phyloP scores from a whole-genome alignment of 352 stramenopile genomes.

The Globisporangium carolinianum region DNA sequence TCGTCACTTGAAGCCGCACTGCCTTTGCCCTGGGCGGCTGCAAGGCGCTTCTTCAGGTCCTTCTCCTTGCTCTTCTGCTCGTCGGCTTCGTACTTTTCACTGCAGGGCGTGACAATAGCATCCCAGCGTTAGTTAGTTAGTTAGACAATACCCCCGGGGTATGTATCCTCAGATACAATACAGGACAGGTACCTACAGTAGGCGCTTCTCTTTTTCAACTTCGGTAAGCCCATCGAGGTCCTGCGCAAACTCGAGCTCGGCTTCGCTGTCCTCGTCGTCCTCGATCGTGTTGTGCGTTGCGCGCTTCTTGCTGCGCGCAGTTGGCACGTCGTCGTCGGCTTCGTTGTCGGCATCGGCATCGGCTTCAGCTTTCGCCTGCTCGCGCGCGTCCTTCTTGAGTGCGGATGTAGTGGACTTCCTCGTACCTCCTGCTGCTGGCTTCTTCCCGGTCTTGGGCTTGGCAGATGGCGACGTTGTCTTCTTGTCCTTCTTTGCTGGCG shows the following conservation, averaged over 20 bases:
- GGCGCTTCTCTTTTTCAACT: conserved; percentile 82
- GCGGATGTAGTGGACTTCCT: background rate
- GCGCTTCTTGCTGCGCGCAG: conserved; percentile 27
- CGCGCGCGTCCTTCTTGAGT: conserved; percentile 26
- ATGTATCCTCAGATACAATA: no score
- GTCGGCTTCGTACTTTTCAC: conserved; percentile 80
- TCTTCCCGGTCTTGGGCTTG: conserved; percentile 29
- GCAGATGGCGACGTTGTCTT: conserved; percentile 13
- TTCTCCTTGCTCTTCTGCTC: conserved; percentile 80
- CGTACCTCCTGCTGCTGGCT: conserved; percentile 15
- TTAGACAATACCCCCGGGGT: no score
- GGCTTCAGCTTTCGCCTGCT: conserved; percentile 36
- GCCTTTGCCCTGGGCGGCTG: conserved; percentile 42
- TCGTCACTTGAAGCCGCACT: conserved; percentile 26
- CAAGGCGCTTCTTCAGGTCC: conserved; percentile 74
- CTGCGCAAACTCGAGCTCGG: conserved; percentile 41
- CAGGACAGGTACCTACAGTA: conserved; percentile 34
- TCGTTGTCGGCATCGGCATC: conserved; percentile 57
- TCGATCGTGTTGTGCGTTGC: conserved; percentile 28
- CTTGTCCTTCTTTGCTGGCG: conserved; percentile 30
- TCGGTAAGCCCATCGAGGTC: conserved; percentile 60
- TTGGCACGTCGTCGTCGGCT: conserved; percentile 30
- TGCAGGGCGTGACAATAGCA: conserved; percentile 1
- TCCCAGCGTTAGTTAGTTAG: no score
- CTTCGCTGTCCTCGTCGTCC: conserved; percentile 41